Percentiles rank a stretch among this genome's conserved stretches.
Conservation (phyloP, 176 grass and related monocot species). For the Echinochloa phyllopogon region DNA sequence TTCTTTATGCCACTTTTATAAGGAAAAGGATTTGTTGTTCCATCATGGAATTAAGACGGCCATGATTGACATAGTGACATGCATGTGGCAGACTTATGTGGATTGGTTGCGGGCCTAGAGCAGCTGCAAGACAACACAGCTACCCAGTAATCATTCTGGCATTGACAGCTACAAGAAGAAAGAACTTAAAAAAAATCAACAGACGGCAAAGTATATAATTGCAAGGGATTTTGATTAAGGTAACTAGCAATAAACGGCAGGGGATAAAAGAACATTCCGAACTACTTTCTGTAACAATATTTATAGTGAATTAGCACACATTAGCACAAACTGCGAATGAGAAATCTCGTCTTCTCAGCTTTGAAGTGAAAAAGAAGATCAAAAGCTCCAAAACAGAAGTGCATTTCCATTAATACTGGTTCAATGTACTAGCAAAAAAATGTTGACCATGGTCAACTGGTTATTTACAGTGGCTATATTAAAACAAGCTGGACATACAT, state of each 20-base stretch:
- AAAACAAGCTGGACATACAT: not conserved
- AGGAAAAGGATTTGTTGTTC: not conserved
- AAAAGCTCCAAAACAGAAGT: not conserved
- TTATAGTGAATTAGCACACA: not conserved
- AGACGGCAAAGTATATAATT: not conserved
- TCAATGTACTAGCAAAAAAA: constrained; percentile 5
- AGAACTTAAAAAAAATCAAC: not conserved
- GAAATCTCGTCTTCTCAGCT: not conserved
- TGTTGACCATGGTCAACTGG: not conserved
- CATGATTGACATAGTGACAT: not conserved
- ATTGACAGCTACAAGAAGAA: not conserved
- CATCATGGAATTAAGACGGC: not conserved
- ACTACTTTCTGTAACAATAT: not conserved
- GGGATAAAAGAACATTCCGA: not conserved
- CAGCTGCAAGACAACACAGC: not conserved
- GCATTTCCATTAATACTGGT: not conserved
- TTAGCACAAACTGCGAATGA: not conserved
- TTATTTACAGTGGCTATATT: constrained; percentile 14
- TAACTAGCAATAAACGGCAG: not conserved
- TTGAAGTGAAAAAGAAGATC: constrained; percentile 16
- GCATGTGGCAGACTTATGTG: not conserved
- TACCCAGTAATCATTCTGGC: not conserved
- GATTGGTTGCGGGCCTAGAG: not conserved
- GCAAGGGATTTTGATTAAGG: not conserved
- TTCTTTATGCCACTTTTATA: constrained; percentile 8